Conservation (phyloP, 495 filamentous ascomycete genomes). For the Penicillium malachiteum region DNA sequence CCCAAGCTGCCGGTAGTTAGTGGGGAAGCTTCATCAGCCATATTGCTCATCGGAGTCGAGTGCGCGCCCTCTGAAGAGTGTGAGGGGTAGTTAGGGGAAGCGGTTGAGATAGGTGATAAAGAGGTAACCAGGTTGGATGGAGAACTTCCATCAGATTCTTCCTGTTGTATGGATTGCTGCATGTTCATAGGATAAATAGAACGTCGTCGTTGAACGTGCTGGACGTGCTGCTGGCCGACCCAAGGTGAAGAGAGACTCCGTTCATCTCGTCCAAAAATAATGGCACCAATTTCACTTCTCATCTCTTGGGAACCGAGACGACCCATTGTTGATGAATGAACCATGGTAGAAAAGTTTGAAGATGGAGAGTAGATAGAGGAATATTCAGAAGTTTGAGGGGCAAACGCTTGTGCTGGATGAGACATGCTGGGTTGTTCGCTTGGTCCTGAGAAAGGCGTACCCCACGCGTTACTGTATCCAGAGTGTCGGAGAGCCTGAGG, state of each 20-base stretch:
- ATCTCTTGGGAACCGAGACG: neutral
- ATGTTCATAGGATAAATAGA: neutral
- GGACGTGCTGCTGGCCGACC: neutral
- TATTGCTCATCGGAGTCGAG: slow-evolving; percentile 6
- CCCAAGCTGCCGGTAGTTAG: slow-evolving; percentile 7
- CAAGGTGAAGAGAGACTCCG: neutral
- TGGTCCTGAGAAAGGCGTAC: neutral
- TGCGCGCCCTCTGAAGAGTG: slow-evolving; percentile 9
- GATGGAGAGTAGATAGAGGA: slow-evolving; percentile 5
- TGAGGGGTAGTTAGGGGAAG: slow-evolving; percentile 21
- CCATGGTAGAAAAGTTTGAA: neutral
- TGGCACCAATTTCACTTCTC: neutral
- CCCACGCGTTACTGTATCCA: slow-evolving; percentile 11
- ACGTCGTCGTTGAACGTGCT: neutral
- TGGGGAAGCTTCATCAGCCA: slow-evolving; percentile 15
- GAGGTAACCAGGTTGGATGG: neutral
- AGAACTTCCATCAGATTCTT: neutral
- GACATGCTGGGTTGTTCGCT: slow-evolving; percentile 9
- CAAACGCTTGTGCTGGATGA: slow-evolving; percentile 4
- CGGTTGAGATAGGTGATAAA: slow-evolving; percentile 24
- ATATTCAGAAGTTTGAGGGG: neutral
- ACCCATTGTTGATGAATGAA: neutral
- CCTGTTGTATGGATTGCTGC: neutral
- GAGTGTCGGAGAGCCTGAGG: slow-evolving; percentile 22
- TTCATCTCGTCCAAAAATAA: neutral